These are phyloP conservation scores for Colletotrichum liaoningense DNA, from an alignment of 2,329 filamentous ascomycete species.

Conservation along the genomic window DNA sequence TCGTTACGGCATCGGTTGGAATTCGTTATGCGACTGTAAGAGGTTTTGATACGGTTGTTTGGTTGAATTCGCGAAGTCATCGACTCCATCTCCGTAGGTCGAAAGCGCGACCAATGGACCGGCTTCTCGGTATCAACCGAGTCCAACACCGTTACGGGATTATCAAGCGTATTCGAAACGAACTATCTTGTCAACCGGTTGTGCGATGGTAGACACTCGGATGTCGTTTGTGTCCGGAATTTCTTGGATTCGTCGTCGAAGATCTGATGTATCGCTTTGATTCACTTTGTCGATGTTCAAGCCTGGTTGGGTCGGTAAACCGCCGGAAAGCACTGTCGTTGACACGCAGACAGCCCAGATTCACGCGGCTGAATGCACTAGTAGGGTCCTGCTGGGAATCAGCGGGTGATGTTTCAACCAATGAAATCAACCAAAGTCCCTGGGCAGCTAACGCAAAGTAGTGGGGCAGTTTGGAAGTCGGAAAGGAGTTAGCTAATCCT, in stretches of 20 bases:
- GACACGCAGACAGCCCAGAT: conserved; percentile 9
- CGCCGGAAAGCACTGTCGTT: conserved; percentile 22
- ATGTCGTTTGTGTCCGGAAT: neutral
- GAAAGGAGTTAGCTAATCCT: conserved; percentile 26
- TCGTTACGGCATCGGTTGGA: conserved; percentile 17
- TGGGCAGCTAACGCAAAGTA: conserved; percentile 35
- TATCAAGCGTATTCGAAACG: neutral
- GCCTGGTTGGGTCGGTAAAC: conserved; percentile 19
- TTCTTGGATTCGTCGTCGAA: neutral
- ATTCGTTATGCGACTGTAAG: conserved; percentile 6
- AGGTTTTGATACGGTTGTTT: conserved; percentile 20
- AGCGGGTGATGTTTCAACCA: conserved; percentile 12
- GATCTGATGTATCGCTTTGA: neutral
- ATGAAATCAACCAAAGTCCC: neutral
- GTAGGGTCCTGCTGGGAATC: conserved; percentile 19
- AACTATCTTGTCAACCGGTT: neutral
- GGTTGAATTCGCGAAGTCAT: conserved; percentile 33
- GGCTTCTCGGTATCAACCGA: conserved; percentile 34
- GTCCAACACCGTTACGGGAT: conserved; percentile 9
- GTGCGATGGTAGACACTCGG: neutral
- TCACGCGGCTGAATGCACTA: conserved; percentile 30
- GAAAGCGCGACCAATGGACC: conserved; percentile 31
- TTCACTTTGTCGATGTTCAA: neutral
- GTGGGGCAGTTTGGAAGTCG: neutral
- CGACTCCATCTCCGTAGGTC: conserved; percentile 54